Evolutionary conservation across 768 basidiomycete species (phyloP).

Genomic region (Suillus hirtellus): DNA sequence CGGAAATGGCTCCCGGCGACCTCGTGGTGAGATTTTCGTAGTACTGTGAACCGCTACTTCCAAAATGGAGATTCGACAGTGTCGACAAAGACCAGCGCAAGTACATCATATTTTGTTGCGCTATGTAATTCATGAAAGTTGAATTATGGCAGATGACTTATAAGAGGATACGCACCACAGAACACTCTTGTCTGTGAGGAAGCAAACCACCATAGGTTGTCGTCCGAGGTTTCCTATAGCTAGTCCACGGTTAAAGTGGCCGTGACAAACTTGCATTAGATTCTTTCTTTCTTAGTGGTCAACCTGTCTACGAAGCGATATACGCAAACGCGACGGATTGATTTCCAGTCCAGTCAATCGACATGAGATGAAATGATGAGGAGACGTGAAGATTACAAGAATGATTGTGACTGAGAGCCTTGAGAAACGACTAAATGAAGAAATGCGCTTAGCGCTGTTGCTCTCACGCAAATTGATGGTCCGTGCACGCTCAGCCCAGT

Average conservation of each 20-base stretch:
- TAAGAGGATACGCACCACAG: neutral
- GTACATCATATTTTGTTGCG: neutral
- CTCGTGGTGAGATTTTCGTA: neutral
- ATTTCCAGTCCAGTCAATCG: neutral
- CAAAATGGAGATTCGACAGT: neutral
- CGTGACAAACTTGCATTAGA: neutral
- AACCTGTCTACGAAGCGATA: neutral
- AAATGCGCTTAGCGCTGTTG: neutral
- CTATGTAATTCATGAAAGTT: neutral
- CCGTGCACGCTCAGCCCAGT: constrained; percentile 21
- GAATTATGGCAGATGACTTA: neutral
- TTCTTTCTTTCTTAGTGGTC: neutral
- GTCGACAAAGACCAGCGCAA: neutral
- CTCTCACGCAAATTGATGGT: constrained; percentile 18
- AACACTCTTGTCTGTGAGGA: neutral
- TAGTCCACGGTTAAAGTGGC: neutral
- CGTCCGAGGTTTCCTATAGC: neutral
- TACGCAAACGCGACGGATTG: neutral
- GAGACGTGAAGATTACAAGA: neutral
- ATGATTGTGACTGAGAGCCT: neutral
- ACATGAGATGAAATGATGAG: neutral
- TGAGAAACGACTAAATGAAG: neutral
- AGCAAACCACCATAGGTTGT: neutral
- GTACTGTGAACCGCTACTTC: neutral
- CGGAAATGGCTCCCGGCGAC: neutral